phyloP scores from a whole-genome alignment of 495 filamentous ascomycete genomes.

The Penicillium diatomitis region DNA sequence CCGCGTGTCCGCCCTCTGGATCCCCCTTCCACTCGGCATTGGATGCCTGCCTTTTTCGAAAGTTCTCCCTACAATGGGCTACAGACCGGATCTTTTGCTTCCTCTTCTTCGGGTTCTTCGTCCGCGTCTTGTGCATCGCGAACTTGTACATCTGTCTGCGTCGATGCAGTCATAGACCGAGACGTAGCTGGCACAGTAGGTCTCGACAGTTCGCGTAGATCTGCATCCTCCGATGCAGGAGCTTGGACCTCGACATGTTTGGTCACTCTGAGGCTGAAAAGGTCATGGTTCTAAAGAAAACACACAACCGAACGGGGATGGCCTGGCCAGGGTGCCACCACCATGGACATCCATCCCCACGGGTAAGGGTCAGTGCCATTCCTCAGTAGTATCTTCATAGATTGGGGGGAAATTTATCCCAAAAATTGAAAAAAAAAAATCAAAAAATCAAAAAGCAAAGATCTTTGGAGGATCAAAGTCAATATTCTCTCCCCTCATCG shows the following conservation, averaged over 20 bases:
- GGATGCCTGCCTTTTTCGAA: not conserved
- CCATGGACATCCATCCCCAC: too few relatives aligned
- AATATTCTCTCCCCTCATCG: not conserved
- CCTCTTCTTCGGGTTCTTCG: conserved; percentile 23
- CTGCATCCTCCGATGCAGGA: conserved; percentile 1
- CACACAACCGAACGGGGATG: too few relatives aligned
- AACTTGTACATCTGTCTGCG: not conserved
- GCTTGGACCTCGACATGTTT: conserved; percentile 15
- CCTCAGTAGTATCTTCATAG: too few relatives aligned
- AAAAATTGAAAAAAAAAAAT: conserved; percentile 4
- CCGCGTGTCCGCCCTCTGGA: too few relatives aligned
- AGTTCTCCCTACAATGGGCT: conserved; percentile 2
- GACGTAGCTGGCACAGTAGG: not conserved
- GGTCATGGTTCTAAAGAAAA: too few relatives aligned
- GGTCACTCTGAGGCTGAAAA: conserved; percentile 27
- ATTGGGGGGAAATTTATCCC: not conserved
- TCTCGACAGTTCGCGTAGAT: conserved; percentile 6
- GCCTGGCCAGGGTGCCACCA: too few relatives aligned
- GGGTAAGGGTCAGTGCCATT: too few relatives aligned
- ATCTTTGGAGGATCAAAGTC: not conserved
- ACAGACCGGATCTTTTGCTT: conserved; percentile 33
- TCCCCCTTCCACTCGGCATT: not conserved
- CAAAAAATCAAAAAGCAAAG: too few relatives aligned
- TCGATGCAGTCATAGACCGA: conserved; percentile 1
- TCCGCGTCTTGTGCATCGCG: conserved; percentile 19